Base-by-base conservation (phyloP, 2,329 filamentous ascomycete genomes). In the Ophiostoma sp. region DNA sequence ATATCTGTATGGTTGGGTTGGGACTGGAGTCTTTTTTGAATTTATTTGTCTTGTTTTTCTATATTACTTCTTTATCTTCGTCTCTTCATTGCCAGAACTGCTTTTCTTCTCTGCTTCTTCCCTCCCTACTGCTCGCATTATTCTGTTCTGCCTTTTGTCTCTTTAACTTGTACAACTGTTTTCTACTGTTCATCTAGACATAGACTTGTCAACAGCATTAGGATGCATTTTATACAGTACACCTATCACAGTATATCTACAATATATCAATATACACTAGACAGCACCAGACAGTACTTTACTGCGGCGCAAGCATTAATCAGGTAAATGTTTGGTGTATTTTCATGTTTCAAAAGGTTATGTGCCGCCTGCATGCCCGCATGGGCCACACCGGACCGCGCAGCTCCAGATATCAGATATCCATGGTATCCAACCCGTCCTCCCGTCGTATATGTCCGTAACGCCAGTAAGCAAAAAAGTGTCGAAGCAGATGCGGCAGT, bases 401-500 rank as follows among this genome's bases (percentile, higher is more conserved):
- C 17, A 23, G 11, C 33, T 64, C 33, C 3, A 64, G 60, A 36
- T 62, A 41, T 41, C 7, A 64, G 60, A 36, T 62, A 33, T 62
- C 57, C 57, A 62, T 33, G 57, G 60, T 39, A 39, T 65, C 60
- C 60, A 39, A 39, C 62, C 62, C 39, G 17, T 66, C 33, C 15
- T 27, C 36, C 64, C 39, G 62, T 65, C 62, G 62, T 39, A 23
- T 39, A 33, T 39, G 4, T 65, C 62, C 62, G 62, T 13, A 54
- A 52, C 66, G 66, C 66, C 66, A 67, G 23, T 17, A 33, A 67
- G 17, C 33, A 39, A 39, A 39, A 64, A n/a, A 13, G 17, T 48
- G 41, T 39, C 10, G 20, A 39, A 65, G 62, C 35, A 65, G 35
- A 65, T 48, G 44, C 20, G 17, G 11, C 44, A 48, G 17, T 48